phyloP scores from a whole-genome alignment of 2,329 filamentous ascomycete genomes.

The Xylaria sp. region DNA sequence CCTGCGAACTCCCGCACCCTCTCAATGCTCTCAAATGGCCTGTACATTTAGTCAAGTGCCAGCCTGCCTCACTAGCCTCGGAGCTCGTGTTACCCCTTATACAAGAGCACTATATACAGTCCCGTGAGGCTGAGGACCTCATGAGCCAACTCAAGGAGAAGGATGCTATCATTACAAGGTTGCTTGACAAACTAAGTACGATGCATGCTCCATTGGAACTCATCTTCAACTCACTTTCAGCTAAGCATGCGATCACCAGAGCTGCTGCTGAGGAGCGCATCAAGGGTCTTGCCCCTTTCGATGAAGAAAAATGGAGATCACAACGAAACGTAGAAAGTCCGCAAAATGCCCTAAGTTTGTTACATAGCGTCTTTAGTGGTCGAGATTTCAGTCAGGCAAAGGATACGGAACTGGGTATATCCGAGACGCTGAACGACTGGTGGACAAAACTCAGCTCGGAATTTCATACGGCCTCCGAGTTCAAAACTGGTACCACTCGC shows the following conservation, averaged over 20 bases:
- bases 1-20: conserved; percentile 69
- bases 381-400: conserved; percentile 48
- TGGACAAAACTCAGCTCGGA: conserved; percentile 57
- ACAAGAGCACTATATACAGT: conserved; percentile 56
- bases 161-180: conserved; percentile 60
- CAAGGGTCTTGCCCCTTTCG: conserved; percentile 63
- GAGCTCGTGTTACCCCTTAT: conserved; percentile 64
- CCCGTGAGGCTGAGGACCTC: conserved; percentile 57
- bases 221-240: conserved; percentile 62
- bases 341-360: conserved; percentile 51
- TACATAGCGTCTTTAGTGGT: conserved; percentile 55
- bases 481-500: conserved; percentile 14
- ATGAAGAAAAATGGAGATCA: conserved; percentile 53
- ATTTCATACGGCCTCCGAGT: conserved; percentile 38
- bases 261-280: conserved; percentile 59
- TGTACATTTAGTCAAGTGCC: conserved; percentile 63
- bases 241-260: conserved; percentile 59
- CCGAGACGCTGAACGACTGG: conserved; percentile 58
- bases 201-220: conserved; percentile 63
- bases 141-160: conserved; percentile 59
- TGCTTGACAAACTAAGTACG: conserved; percentile 65
- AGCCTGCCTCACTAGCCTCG: conserved; percentile 56
- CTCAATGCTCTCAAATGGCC: conserved; percentile 73
- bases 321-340: conserved; percentile 43
- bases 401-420: conserved; percentile 48